Conservation (phyloP, 768 basidiomycete species). For the Boletus pseudopeckii region DNA sequence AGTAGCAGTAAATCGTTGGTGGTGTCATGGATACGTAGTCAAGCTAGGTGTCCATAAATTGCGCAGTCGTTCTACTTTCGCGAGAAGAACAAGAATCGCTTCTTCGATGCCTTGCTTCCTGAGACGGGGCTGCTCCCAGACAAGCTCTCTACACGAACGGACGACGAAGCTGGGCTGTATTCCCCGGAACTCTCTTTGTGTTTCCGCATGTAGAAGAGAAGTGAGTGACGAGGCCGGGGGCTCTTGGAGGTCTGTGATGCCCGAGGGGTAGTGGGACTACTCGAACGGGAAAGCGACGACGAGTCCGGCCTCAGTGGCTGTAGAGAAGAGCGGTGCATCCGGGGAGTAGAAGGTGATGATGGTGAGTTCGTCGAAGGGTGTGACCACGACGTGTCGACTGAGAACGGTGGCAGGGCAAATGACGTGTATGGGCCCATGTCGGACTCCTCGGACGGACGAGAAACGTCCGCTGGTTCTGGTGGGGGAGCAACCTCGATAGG, state of each 20-base stretch:
- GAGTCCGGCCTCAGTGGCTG: slow-evolving; percentile 31
- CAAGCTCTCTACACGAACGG: slow-evolving; percentile 17
- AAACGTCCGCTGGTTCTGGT: slow-evolving; percentile 12
- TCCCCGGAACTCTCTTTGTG: slow-evolving; percentile 14
- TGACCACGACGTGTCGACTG: slow-evolving; percentile 22
- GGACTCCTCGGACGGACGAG: slow-evolving; percentile 33
- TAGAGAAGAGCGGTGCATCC: slow-evolving; percentile 23
- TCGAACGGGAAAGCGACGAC: slow-evolving; percentile 30
- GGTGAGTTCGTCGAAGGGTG: slow-evolving; percentile 20
- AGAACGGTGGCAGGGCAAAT: slow-evolving; percentile 28
- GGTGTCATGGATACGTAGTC: slow-evolving; percentile 18
- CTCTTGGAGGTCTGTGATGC: slow-evolving; percentile 26
- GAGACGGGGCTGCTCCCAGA: slow-evolving; percentile 3
- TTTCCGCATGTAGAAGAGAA: slow-evolving; percentile 33
- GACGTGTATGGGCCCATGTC: slow-evolving; percentile 33
- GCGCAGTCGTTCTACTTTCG: slow-evolving; percentile 25
- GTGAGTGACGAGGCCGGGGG: slow-evolving; percentile 25
- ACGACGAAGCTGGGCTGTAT: slow-evolving; percentile 26
- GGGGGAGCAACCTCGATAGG: slow-evolving; percentile 29
- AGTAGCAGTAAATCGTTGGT: slow-evolving; percentile 10
- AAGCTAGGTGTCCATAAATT: slow-evolving; percentile 9
- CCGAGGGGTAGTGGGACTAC: slow-evolving; percentile 28
- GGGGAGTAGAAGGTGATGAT: slow-evolving; percentile 18
- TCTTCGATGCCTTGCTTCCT: slow-evolving; percentile 15
- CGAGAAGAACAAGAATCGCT: slow-evolving; percentile 30